Percentiles rank a stretch among this genome's conserved stretches.
Conservation (phyloP, 1,284 basidiomycete genomes). For the Exsudoporus floridanus region DNA sequence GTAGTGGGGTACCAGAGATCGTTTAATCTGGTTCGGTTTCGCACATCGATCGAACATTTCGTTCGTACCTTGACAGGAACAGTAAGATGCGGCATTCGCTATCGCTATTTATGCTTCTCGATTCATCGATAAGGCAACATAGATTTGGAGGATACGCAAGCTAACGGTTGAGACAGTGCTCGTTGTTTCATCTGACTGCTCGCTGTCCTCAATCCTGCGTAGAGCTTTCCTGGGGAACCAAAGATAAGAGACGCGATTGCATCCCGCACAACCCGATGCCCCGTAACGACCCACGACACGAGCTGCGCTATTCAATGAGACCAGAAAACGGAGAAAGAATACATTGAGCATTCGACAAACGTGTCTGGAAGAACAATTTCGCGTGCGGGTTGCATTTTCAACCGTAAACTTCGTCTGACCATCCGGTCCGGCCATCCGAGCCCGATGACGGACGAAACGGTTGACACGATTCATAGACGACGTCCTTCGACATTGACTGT, state of each 20-base stretch:
- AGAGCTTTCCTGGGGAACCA: conserved; percentile 96
- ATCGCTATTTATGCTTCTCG: conserved; percentile 1
- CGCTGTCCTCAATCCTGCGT: conserved; percentile 86
- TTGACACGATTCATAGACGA: conserved; percentile 47
- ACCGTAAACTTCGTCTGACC: conserved; percentile 99
- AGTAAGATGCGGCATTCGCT: neutral
- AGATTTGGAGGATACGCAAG: conserved; percentile 7
- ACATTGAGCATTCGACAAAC: conserved; percentile 46
- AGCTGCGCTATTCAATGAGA: conserved; percentile 64
- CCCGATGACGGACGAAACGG: conserved; percentile 38
- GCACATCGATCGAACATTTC: too few relatives aligned
- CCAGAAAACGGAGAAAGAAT: conserved; percentile 3
- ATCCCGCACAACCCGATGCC: conserved; percentile 98
- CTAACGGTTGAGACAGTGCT: conserved; percentile 42
- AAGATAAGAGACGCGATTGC: conserved; percentile 94
- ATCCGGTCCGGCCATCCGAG: conserved; percentile 96
- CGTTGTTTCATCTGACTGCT: conserved; percentile 92
- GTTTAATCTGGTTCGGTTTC: neutral
- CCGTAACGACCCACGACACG: conserved; percentile 93
- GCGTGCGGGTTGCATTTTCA: conserved; percentile 93
- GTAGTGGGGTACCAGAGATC: conserved; percentile 23
- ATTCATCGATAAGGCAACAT: conserved; percentile 13
- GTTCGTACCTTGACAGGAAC: too few relatives aligned
- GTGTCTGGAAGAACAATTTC: conserved; percentile 97
- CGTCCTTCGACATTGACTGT: conserved; percentile 59